phyloP scores from a whole-genome alignment of 2,329 filamentous ascomycete species.

The Fusarium longipes region DNA sequence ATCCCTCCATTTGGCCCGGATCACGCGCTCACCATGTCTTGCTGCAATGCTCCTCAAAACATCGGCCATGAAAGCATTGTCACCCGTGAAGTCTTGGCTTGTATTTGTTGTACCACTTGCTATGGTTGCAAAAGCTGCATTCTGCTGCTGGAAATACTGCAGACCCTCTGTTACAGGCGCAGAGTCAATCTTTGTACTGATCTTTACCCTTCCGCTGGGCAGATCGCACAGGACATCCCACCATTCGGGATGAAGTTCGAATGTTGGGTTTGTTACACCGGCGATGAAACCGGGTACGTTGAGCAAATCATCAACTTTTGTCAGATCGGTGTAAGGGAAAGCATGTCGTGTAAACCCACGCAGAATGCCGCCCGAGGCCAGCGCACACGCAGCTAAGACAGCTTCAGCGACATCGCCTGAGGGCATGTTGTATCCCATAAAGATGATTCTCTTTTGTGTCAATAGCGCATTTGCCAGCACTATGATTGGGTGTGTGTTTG shows the following conservation, averaged over 20 bases:
- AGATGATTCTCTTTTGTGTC: slow-evolving; percentile 96
- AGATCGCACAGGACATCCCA: slow-evolving; percentile 98
- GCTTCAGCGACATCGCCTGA: slow-evolving; percentile 97
- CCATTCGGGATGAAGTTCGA: slow-evolving; percentile 95
- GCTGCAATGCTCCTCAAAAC: slow-evolving; percentile 85
- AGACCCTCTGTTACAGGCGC: slow-evolving; percentile 86
- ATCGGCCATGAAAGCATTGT: slow-evolving; percentile 88
- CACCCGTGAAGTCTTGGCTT: slow-evolving; percentile 80
- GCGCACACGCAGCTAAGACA: slow-evolving; percentile 94
- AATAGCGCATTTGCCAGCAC: slow-evolving; percentile 93
- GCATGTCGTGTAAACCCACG: slow-evolving; percentile 95
- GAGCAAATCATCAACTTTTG: slow-evolving; percentile 95
- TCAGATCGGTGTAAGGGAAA: slow-evolving; percentile 97
- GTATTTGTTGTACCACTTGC: slow-evolving; percentile 56
- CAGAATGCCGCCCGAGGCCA: slow-evolving; percentile 91
- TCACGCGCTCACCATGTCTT: slow-evolving; percentile 87
- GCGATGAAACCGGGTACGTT: slow-evolving; percentile 98
- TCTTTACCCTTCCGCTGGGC: slow-evolving; percentile 91
- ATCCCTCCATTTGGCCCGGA: slow-evolving; percentile 91
- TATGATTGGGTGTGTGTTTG: slow-evolving; percentile 92
- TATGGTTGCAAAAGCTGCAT: slow-evolving; percentile 66
- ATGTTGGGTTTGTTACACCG: slow-evolving; percentile 96
- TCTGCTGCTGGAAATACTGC: slow-evolving; percentile 86
- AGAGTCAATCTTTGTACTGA: slow-evolving; percentile 86
- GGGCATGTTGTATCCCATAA: slow-evolving; percentile 93